A percentile compares a stretch with the other conserved stretches of the same genome.
phyloP scores from a whole-genome alignment of 331 rosid genomes.

The Rosa hybrid region DNA sequence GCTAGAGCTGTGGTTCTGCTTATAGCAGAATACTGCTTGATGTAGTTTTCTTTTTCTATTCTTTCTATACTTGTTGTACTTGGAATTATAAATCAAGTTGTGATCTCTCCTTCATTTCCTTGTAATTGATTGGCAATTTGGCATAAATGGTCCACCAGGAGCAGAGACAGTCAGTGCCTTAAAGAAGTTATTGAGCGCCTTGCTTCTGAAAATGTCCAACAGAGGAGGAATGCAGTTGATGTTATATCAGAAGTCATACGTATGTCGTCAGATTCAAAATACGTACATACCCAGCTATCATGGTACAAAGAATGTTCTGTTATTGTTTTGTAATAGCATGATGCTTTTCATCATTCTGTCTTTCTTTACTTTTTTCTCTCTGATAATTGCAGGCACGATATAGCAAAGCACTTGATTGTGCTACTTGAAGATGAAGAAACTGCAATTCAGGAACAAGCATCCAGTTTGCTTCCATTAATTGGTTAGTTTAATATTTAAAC shows the following conservation, averaged over 20 bases:
- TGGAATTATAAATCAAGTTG: constrained; percentile 11
- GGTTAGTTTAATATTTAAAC: constrained; percentile 47
- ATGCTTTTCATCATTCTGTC: constrained; percentile 17
- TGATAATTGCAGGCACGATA: constrained; percentile 60
- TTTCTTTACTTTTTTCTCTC: constrained; percentile 1
- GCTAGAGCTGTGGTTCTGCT: constrained; percentile 83
- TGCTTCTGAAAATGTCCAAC: constrained; percentile 55
- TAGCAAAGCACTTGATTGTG: constrained; percentile 62
- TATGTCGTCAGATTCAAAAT: constrained; percentile 44
- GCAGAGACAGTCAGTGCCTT: constrained; percentile 56
- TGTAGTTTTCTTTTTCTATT: constrained; percentile 44
- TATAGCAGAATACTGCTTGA: constrained; percentile 77
- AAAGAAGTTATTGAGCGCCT: constrained; percentile 71
- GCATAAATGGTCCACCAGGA: constrained; percentile 49
- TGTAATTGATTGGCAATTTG: constrained; percentile 30
- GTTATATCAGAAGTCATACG: constrained; percentile 68
- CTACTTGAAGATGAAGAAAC: constrained; percentile 77
- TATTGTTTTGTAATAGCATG: constrained; percentile 9
- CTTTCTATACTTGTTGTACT: constrained; percentile 5
- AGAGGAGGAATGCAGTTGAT: constrained; percentile 83
- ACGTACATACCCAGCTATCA: constrained; percentile 40
- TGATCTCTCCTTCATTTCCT: constrained; percentile 18
- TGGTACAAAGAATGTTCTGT: constrained; percentile 47
- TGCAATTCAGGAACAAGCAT: constrained; percentile 58
- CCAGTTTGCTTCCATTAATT: constrained; percentile 62